Conservation (phyloP, 257 asterid genomes). For the Avicennia marina region DNA sequence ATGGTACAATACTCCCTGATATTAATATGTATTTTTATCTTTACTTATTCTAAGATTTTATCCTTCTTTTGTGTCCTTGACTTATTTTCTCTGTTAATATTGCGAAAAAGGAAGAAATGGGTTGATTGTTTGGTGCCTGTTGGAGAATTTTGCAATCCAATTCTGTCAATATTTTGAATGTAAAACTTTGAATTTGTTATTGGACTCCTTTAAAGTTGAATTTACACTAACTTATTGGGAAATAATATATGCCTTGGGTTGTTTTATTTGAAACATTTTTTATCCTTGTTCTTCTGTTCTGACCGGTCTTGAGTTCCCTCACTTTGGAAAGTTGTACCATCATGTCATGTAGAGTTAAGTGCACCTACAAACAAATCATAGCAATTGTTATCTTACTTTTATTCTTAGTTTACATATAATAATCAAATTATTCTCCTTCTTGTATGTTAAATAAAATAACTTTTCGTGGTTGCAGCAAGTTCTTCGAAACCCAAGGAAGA, state of each 20-base stretch:
- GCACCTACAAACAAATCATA: neutral
- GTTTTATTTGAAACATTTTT: neutral
- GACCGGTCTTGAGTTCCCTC: neutral
- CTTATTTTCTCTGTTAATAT: too few species aligned
- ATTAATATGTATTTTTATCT: neutral
- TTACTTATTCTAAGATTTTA: neutral
- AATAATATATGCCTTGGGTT: too few species aligned
- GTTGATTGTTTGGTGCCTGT: too few species aligned
- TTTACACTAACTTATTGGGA: too few species aligned
- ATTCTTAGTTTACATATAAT: neutral
- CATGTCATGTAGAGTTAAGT: neutral
- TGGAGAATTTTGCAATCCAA: too few species aligned
- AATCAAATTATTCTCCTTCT: constrained; percentile 3
- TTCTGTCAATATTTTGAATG: too few species aligned
- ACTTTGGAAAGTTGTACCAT: neutral
- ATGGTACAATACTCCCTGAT: constrained; percentile 36
- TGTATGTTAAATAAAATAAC: constrained; percentile 4
- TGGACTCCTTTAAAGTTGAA: neutral
- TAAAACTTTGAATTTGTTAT: constrained; percentile 1
- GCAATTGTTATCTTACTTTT: neutral
- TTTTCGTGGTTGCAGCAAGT: constrained; percentile 44
- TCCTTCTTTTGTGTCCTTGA: too few species aligned
- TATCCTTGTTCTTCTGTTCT: constrained; percentile 1
- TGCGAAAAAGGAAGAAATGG: too few species aligned
- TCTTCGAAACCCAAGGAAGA: constrained; percentile 88